Evolutionary conservation across 306 rosid genomes (phyloP), one percentile per base, ranked within the genome.

Genomic region (Rosa multiflora): DNA sequence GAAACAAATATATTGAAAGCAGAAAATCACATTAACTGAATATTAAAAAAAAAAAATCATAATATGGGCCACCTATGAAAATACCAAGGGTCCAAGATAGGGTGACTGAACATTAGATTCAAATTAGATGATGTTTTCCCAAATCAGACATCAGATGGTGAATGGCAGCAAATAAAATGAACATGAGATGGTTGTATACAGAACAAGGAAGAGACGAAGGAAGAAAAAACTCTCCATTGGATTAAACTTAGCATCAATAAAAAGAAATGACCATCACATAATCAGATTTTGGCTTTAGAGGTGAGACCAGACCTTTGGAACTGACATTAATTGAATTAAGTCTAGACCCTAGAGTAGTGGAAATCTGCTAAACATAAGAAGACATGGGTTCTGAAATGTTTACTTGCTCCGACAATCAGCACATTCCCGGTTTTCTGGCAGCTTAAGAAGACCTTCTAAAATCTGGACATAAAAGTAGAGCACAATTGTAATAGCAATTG

Each of bases 321-420:
- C 15, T 9, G 71, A 70, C 46, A 32, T 53, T 29, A 23, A 44
- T 29, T 8, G 26, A 59, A 69, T 43, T 71, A 70, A 79, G 70
- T 66, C 17, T 29, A 29, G 32, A 29, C 51, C 67, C 10, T 67
- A 52, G 15, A 37, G 66, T 46, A 82, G 79, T 78, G 74, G 63
- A 55, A 51, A 7, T 8, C 47, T 70, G 39, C 72, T 13, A 47
- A 75, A 83, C 21, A 71, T 10, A 59, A 29, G 79, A 9, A 43
- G 3, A 32, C 37, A 35, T 56, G 55, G 55, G 56, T 82, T 80
- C 12, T 29, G 85, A 77, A 81, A 75, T 64, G 81, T 67, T 64
- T 89, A 94, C 98, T 92, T 92, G 83, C 78, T 89, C 77, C 82
- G 75, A 80, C 98, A 94, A 63, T 94, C 98, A 43, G 98, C 98